Evolutionary conservation across 306 rosid genomes (phyloP).

Genomic region (Chamaecrista fasciculata): DNA sequence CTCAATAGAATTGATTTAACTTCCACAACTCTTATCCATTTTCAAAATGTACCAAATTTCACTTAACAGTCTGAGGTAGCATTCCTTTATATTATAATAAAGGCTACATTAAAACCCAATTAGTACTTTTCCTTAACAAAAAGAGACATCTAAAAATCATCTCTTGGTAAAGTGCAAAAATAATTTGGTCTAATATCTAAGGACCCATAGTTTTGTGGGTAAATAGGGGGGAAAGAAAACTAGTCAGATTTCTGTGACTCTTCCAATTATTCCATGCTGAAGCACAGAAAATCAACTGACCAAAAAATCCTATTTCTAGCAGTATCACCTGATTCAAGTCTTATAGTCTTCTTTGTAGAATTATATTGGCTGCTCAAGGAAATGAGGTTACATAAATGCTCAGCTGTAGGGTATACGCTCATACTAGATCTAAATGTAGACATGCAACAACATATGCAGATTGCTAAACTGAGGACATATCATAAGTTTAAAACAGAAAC

Average conservation of each 20-base stretch:
- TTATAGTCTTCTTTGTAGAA: background rate
- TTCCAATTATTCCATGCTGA: background rate
- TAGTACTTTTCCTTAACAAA: background rate
- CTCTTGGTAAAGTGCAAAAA: background rate
- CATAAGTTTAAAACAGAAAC: constrained; percentile 17
- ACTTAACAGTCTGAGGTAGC: background rate
- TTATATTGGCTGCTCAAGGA: background rate
- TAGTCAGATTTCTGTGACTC: background rate
- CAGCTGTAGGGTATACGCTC: constrained; percentile 2
- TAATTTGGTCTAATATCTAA: background rate
- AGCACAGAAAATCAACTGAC: background rate
- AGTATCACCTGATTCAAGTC: background rate
- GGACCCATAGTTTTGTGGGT: background rate
- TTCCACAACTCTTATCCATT: background rate
- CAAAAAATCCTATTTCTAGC: background rate
- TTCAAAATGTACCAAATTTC: background rate
- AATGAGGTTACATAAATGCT: constrained; percentile 7
- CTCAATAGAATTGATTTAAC: background rate
- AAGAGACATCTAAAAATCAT: background rate
- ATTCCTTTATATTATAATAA: background rate
- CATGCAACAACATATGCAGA: background rate
- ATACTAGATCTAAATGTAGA: constrained; percentile 2
- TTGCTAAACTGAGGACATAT: background rate
- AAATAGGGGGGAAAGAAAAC: too few species aligned
- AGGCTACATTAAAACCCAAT: background rate